Evolutionary conservation across 164 flowering plant species (phyloP), one percentile per base, ranked within the genome.

Genomic region (Sextonia rubra): DNA sequence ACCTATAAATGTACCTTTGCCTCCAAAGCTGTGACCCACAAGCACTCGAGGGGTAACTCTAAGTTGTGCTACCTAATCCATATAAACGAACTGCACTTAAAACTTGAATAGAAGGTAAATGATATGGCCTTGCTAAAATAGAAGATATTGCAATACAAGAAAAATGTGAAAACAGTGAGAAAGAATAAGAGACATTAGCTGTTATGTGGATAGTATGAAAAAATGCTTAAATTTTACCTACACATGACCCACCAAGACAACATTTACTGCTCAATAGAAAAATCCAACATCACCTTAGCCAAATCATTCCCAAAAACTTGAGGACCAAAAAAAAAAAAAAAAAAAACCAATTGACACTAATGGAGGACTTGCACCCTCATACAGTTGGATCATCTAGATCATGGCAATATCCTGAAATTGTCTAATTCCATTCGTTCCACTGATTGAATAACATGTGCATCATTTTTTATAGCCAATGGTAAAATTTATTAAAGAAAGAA

Each of bases 21-120:
- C 99, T 75, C 99, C 99, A 85, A 95, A 92, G 83, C 99, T 95
- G 77, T 95, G 99, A 64, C 99, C 98, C 77, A 95, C 88, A 74
- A 95, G 74, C 70, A 95, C 83, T 55, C 97, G 84, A 60, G 99
- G 99, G 61, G 93, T 91, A 68, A 95, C 71, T 81, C 82, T 89
- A 63, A 94, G 90, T 69, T 84, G 83, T 27, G 84, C 86, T 75
- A 92, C 91, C 99, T 94, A 70, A 71, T 71, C 60, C 77, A 79
- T 18, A 64, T n/a, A 61, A 77, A 23, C 44, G 55, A 18, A 66
- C 15, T 37, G 44, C 11, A 37, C 6, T 37, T 37, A 37, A 37
- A 37, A 37, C 44, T 37, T 37, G 44, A 37, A 37, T 37, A 37
- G 44, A 37, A 37, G 44, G 44, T 37, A 37, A 37, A 37, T 32